These are phyloP conservation scores for Sarocladium strictum DNA, from an alignment of 2,329 filamentous ascomycete genomes.

Conservation along the genomic window DNA sequence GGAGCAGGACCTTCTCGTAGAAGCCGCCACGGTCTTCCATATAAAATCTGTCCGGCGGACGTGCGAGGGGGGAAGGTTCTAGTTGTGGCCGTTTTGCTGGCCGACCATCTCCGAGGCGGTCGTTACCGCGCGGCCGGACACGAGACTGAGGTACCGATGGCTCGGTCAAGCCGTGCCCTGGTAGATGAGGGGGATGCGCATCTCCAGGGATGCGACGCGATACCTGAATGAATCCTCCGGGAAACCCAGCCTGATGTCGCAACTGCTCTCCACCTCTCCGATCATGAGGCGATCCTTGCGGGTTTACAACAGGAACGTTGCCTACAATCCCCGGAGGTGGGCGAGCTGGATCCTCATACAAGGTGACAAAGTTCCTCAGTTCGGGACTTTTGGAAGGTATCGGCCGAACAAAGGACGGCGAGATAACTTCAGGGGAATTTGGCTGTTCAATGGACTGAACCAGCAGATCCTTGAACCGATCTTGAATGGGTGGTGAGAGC, in stretches of 20 bases:
- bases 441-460: slow-evolving; percentile 40
- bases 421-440: slow-evolving; percentile 29
- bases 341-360: neutral
- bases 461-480: slow-evolving; percentile 33
- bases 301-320: neutral
- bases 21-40: slow-evolving; percentile 36
- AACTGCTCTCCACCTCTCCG: neutral
- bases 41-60: slow-evolving; percentile 12
- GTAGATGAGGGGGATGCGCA: neutral
- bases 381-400: slow-evolving; percentile 12
- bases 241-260: neutral
- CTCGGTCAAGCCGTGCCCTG: neutral
- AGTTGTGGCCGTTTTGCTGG: neutral
- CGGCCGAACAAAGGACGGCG: slow-evolving; percentile 27
- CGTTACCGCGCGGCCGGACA: neutral
- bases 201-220: neutral
- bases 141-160: neutral
- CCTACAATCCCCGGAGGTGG: neutral
- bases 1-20: slow-evolving; percentile 23
- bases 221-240: slow-evolving; percentile 6
- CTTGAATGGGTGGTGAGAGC: neutral
- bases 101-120: neutral
- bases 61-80: neutral
- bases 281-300: neutral
- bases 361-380: neutral